phyloP scores from a whole-genome alignment of 257 asterid genomes.

The Jacaranda mimosifolia region DNA sequence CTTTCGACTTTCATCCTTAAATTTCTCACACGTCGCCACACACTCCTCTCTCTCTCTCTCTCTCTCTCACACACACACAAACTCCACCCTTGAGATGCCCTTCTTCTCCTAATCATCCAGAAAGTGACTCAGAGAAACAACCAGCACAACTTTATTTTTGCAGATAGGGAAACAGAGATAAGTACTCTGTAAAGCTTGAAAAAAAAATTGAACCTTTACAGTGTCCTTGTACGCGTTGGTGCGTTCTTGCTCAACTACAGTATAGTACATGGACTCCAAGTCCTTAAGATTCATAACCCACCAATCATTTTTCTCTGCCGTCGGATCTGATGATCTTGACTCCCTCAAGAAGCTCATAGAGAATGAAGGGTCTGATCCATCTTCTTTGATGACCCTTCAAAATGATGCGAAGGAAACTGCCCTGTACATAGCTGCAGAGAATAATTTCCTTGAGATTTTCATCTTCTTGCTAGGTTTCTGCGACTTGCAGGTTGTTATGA shows the following conservation, averaged over 20 bases:
- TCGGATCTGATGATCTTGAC: conserved; percentile 77
- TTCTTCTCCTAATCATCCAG: neutral
- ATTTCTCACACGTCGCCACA: conserved; percentile 4
- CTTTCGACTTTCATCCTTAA: conserved; percentile 3
- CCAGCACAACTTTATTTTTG: neutral
- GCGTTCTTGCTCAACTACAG: conserved; percentile 33
- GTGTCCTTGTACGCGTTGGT: neutral
- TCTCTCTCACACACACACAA: conserved; percentile 15
- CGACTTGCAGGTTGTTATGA: conserved; percentile 64
- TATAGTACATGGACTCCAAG: conserved; percentile 70
- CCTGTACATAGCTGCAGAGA: conserved; percentile 76
- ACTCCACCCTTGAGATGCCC: neutral
- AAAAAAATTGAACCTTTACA: conserved; percentile 37
- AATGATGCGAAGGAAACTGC: conserved; percentile 85
- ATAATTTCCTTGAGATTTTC: conserved; percentile 60
- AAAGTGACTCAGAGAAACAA: conserved; percentile 14
- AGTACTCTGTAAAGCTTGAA: neutral
- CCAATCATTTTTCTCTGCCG: conserved; percentile 86
- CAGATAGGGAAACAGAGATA: conserved; percentile 1
- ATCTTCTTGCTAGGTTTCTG: conserved; percentile 70
- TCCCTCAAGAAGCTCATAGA: conserved; percentile 59
- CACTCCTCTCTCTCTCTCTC: conserved; percentile 24
- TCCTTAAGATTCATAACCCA: conserved; percentile 82
- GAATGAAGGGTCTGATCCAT: conserved; percentile 71
- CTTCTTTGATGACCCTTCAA: conserved; percentile 69